A percentile compares a stretch with the other conserved stretches of the same genome.
These are phyloP conservation scores for Colletotrichum tofieldiae DNA, from an alignment of 2,329 filamentous ascomycete genomes.

Conservation along the genomic window DNA sequence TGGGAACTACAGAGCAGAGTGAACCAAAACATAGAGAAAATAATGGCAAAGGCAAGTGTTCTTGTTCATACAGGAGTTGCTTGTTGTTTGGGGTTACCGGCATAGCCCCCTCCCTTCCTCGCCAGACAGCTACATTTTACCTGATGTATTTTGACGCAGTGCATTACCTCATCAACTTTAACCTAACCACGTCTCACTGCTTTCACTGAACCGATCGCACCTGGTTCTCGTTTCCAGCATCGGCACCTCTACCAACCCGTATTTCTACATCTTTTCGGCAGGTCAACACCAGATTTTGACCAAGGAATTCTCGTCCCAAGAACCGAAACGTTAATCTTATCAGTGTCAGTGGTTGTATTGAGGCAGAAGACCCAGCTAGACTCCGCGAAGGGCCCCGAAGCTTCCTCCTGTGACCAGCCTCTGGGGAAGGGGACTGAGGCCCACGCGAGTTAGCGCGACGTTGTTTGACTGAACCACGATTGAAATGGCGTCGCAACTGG, in stretches of 20 bases:
- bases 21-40: too few species aligned
- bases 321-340: background rate
- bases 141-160: background rate
- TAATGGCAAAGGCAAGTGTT: too few species aligned
- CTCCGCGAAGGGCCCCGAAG: background rate
- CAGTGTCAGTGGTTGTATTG: background rate
- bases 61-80: background rate
- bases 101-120: background rate
- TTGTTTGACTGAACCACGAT: background rate
- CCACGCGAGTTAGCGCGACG: too few species aligned
- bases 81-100: background rate
- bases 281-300: background rate
- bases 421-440: background rate
- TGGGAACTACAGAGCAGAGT: background rate
- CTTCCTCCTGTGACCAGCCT: background rate
- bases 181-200: background rate
- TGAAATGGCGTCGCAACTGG: conserved; percentile 71
- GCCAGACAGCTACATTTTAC: background rate
- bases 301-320: background rate
- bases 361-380: background rate
- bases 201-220: background rate
- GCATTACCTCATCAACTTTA: background rate
- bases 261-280: background rate
- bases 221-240: background rate
- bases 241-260: background rate